Base-by-base conservation (phyloP, 176 grass and related monocot genomes). In the Alopecurus myosuroides region DNA sequence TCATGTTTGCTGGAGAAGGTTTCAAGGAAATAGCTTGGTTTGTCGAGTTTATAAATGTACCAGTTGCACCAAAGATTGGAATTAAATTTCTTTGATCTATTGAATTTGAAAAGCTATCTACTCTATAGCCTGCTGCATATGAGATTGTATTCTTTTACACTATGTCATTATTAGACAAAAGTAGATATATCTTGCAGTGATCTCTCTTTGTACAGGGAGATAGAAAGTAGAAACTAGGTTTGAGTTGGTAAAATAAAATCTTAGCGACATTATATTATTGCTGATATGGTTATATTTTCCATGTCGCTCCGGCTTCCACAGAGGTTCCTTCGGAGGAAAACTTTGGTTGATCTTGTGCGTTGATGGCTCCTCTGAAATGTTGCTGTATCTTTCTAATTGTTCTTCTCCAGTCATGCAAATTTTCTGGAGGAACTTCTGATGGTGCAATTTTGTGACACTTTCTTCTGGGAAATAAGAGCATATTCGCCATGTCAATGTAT, bases 281-380 rank as follows among this genome's bases (percentile, higher is more conserved):
- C 70, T 33, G 48, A 3, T 61, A 46, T 48, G n/a, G 49, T 81
- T 48, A 33, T 85, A n/a, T 67, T n/a, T 89, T 74, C 93, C 1
- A 94, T 94, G 96, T 90, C 28, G 8, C 89, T 98, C 35, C 79
- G 96, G 34, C 96, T 95, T 17, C 96, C 96, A 1, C 83, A 88
- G 65, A 92, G 96, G 79, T 98, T 98, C 31, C 96, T 93, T 14
- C 72, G 93, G 66, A 93, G 91, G 83, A 94, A 89, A 66, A 92
- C 96, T 4, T 62, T 95, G 48, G 80, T 95, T 77, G 96, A 95
- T 95, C 85, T 98, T 77, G 78, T 98, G 60, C 89, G 67, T 77
- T 97, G 78, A 95, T 88, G 63, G 77, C 70, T 82, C 77, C 55
- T 74, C 73, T 45, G 26, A 26, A 77, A 34, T 83, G 25, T 80